phyloP scores from a whole-genome alignment of 495 filamentous ascomycete species.

The Penicillium paradoxum region DNA sequence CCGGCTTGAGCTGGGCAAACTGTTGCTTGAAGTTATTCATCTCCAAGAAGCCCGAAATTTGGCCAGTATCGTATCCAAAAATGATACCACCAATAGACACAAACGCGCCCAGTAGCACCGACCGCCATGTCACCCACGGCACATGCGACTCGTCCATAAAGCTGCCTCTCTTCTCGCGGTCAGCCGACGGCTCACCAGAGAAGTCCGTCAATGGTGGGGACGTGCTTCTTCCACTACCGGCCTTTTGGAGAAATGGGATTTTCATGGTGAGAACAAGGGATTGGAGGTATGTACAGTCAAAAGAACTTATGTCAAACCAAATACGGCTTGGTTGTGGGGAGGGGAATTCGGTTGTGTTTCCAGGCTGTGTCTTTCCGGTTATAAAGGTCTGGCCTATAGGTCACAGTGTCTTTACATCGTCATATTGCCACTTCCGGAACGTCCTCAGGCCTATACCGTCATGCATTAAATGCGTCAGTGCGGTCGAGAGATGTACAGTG shows the following conservation, averaged over 20 bases:
- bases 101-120: slow-evolving; percentile 44
- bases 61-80: slow-evolving; percentile 46
- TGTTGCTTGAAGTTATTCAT: slow-evolving; percentile 48
- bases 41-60: slow-evolving; percentile 56
- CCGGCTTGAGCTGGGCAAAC: slow-evolving; percentile 32
- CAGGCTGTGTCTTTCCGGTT: neutral
- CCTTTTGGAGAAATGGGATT: slow-evolving; percentile 8
- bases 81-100: slow-evolving; percentile 67
- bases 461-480: slow-evolving; percentile 6
- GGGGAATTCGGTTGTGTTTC: neutral
- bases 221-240: neutral
- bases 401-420: slow-evolving; percentile 5
- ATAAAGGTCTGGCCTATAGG: neutral
- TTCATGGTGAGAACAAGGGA: slow-evolving; percentile 5
- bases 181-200: neutral
- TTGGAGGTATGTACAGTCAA: neutral
- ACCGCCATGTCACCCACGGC: slow-evolving; percentile 40
- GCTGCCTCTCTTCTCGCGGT: slow-evolving; percentile 14
- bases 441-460: slow-evolving; percentile 4
- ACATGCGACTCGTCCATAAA: slow-evolving; percentile 29
- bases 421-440: slow-evolving; percentile 12
- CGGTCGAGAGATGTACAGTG: too few relatives aligned
- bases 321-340: neutral
- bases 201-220: slow-evolving; percentile 16
- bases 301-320: too few relatives aligned